Base-by-base conservation (phyloP, 2,329 filamentous ascomycete genomes). In the Fusarium redolens region DNA sequence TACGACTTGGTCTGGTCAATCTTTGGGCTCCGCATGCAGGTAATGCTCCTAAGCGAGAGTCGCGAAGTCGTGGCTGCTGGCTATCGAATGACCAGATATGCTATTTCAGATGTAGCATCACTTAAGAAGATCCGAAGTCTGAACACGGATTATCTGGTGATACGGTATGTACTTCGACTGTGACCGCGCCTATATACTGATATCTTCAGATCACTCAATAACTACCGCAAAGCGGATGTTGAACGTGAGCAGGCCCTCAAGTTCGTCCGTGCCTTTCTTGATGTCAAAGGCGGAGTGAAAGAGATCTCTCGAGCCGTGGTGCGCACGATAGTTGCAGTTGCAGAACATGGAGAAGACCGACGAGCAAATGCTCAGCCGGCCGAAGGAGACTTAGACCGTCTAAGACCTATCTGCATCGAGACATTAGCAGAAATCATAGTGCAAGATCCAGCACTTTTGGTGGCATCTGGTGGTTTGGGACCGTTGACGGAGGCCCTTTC, bases 221-320 rank as follows among this genome's bases (percentile, higher is more conserved):
- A 98, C 80, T 96, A 98, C 81, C 92, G 93, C 78, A 98, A 98
- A 81, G 94, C 96, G n/a, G 95, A 96, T 75, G 93, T 99, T 22
- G 96, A 99, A 84, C 90, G 97, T 60, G 96, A 99, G 81, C 96
- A 99, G 82, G 96, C 96, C 17, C 86, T 99, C 77, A 99, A 99
- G 81, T 98, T 99, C 80, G 92, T 98, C 31, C 91, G 96, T 66
- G 94, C 95, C 14, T 99, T 99, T 78, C 85, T 99, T 5, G 96
- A 99, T 79, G 94, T 98, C 72, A 98, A 98, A 79, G 94, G 95
- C 71, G 96, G 96, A 15, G 92, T 97, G 13, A 89, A 90, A 71
- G 96, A 99, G 80, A 89, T 99, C 40, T 97, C 96, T 3, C 89
- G 93, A 65, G 92, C 94, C 1, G 91, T 99, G 25, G 93, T 97